phyloP scores from a whole-genome alignment of 164 flowering plant species.

The Annona squamosa region DNA sequence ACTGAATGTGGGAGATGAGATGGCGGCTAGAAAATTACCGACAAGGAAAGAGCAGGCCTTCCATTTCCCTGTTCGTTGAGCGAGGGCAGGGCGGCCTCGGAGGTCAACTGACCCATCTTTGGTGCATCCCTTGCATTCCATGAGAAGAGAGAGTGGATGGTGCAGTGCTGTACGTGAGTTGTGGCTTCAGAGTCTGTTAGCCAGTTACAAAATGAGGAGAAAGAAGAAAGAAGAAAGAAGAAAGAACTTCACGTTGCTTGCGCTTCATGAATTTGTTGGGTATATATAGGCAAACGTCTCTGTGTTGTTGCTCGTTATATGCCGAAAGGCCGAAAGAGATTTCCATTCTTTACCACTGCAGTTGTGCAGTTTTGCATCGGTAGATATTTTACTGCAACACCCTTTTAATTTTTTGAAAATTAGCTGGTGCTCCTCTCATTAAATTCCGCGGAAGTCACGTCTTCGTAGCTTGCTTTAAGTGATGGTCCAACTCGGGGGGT shows the following conservation, averaged over 20 bases:
- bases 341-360: no score
- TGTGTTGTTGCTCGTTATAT: no score
- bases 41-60: conserved; percentile 61
- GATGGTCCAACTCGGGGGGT: no score
- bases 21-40: conserved; percentile 23
- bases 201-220: background rate
- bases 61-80: conserved; percentile 65
- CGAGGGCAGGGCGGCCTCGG: conserved; percentile 49
- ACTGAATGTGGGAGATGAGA: background rate
- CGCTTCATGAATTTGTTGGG: background rate
- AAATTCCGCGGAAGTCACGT: no score
- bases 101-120: conserved; percentile 65
- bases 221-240: background rate
- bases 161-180: background rate
- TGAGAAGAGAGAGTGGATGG: background rate
- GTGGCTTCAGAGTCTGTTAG: background rate
- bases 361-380: no score
- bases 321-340: no score
- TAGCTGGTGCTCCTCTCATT: no score
- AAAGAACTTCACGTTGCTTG: background rate
- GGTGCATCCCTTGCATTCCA: conserved; percentile 33
- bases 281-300: background rate
- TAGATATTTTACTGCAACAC: no score
- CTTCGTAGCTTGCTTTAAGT: no score
- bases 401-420: no score